Evolutionary conservation across 805 yeast genomes (phyloP).

Genomic region (Maudiozyma serrabonitensis): DNA sequence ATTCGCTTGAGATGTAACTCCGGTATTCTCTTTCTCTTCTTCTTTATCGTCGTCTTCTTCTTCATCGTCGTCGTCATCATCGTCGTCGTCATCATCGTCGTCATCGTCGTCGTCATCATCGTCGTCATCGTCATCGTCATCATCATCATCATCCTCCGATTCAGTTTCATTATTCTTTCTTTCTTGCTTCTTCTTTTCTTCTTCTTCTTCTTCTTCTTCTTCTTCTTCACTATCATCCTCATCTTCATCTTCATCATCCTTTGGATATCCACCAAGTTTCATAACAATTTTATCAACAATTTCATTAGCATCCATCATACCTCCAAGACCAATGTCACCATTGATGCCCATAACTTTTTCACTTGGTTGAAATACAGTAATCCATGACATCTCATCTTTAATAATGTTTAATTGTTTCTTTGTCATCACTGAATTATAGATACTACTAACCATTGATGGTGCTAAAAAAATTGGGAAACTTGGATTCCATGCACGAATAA

Average conservation of each 20-base stretch:
- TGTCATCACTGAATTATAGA: slow-evolving; percentile 82
- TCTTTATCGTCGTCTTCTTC: not conserved
- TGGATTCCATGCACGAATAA: slow-evolving; percentile 94
- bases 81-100: not conserved
- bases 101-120: slow-evolving; percentile 5
- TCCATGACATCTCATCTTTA: slow-evolving; percentile 88
- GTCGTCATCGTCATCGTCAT: slow-evolving; percentile 35
- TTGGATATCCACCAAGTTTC: slow-evolving; percentile 55
- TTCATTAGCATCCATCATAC: slow-evolving; percentile 96
- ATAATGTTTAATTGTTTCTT: slow-evolving; percentile 69
- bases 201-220: slow-evolving; percentile 24
- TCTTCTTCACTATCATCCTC: slow-evolving; percentile 34
- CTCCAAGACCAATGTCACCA: slow-evolving; percentile 98
- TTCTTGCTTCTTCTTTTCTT: slow-evolving; percentile 21
- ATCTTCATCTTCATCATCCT: slow-evolving; percentile 38
- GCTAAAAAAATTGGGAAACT: slow-evolving; percentile 80
- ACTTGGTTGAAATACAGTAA: slow-evolving; percentile 80
- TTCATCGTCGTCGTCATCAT: slow-evolving; percentile 1
- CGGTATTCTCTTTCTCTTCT: not conserved
- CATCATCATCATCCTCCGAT: slow-evolving; percentile 35
- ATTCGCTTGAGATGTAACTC: not conserved
- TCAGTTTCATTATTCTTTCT: slow-evolving; percentile 21
- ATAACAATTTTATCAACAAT: slow-evolving; percentile 75
- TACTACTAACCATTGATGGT: slow-evolving; percentile 89
- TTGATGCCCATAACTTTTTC: slow-evolving; percentile 88